Evolutionary conservation across 352 stramenopile species (phyloP).

Genomic region (Globisporangium echinulatum): DNA sequence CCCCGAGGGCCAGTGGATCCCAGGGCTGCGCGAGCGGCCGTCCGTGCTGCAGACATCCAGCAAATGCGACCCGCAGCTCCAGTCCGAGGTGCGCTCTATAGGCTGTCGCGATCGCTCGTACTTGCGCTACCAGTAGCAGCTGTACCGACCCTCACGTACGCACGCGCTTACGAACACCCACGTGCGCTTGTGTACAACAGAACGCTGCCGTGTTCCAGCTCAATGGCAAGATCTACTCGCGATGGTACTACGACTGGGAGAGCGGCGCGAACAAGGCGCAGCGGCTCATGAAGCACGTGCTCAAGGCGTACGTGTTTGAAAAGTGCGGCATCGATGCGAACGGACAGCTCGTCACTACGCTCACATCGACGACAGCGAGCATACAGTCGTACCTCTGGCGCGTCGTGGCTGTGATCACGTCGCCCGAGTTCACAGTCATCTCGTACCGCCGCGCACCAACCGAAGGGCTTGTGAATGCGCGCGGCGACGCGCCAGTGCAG

Average conservation of each 20-base stretch:
- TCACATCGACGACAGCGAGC: conserved; percentile 6
- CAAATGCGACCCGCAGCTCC: conserved; percentile 7
- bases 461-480: conserved; percentile 7
- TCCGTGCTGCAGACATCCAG: conserved; percentile 16
- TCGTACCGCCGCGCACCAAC: conserved; percentile 54
- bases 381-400: conserved; percentile 27
- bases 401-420: conserved; percentile 40
- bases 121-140: no score
- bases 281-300: conserved; percentile 36
- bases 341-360: conserved; percentile 21
- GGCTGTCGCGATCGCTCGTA: neutral
- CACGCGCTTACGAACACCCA: no score
- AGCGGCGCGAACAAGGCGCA: conserved; percentile 35
- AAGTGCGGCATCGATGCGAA: conserved; percentile 28
- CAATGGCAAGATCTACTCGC: conserved; percentile 34
- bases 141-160: no score
- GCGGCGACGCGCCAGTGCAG: no score
- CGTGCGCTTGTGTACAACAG: neutral
- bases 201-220: conserved; percentile 27
- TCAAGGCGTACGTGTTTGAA: conserved; percentile 41
- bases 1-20: conserved; percentile 52
- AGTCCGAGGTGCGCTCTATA: conserved; percentile 6
- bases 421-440: conserved; percentile 63
- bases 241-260: conserved; percentile 46
- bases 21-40: conserved; percentile 36